Conservation (phyloP, 345 rosid genomes). For the Eucalyptus paniculata region DNA sequence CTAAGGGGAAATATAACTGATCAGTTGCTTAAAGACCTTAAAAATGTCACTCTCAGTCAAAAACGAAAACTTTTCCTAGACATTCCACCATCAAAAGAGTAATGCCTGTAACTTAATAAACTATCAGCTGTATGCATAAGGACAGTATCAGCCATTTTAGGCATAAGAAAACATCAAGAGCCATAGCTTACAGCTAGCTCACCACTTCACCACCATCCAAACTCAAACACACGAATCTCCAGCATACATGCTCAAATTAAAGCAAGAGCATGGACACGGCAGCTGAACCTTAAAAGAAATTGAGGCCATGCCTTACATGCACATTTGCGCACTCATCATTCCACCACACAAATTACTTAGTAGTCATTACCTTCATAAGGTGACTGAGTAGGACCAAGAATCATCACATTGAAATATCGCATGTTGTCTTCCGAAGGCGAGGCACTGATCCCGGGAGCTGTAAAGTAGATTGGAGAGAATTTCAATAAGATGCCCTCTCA, state of each 20-base stretch:
- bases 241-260: neutral
- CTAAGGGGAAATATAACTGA: neutral
- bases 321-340: neutral
- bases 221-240: neutral
- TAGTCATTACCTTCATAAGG: neutral
- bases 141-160: neutral
- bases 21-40: neutral
- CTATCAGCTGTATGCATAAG: neutral
- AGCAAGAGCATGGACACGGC: neutral
- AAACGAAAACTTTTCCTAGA: neutral
- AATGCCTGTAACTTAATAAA: neutral
- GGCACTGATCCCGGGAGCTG: slow-evolving; percentile 1
- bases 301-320: neutral
- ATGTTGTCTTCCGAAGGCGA: neutral
- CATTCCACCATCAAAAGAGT: neutral
- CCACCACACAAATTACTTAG: neutral
- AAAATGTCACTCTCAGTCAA: neutral
- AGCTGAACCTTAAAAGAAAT: neutral
- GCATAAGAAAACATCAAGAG: neutral
- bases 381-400: neutral
- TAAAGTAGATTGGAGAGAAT: neutral
- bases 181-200: neutral
- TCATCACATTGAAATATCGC: neutral
- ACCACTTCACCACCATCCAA: neutral
- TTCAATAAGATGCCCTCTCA: neutral